Base-by-base conservation (phyloP, 352 stramenopile genomes). In the Phytophthora melonis region DNA sequence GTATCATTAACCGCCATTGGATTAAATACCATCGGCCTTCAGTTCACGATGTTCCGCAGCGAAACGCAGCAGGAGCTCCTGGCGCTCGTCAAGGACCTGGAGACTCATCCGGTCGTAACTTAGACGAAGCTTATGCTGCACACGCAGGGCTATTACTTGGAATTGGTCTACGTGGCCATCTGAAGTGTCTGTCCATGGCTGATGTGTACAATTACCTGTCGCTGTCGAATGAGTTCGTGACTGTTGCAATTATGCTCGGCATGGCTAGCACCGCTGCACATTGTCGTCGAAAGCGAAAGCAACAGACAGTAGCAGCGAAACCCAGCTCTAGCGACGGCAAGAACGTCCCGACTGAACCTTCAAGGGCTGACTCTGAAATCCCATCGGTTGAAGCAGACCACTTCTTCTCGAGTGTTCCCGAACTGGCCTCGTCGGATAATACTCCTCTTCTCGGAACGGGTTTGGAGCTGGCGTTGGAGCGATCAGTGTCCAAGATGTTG, bases 121-220 rank as follows among this genome's bases (percentile, higher is more conserved):
- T 93, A 16, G 93, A 96, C 49, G 88, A 94, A 65, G 76, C 83
- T 7, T 94, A 99, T 80, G 90, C 90, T 60, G 83, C 93, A 19
- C 96, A 99, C 66, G 97, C 94, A 2, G 97, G 98, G 16, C 88
- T 99, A 66, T 82, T 99, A 5, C 90, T 99, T 43, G 98, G 96
- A 21, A 92, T 99, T 27, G 98, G 98, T 5, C 77, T 98, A 19
- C 90, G 96, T 19, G 96, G 97, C 3, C 97, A 99, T 79, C 82
- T 99, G 11, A 94, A 93, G 60, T 93, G 91, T 56, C 82, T 99
- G 19, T 97, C 96, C 9, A 98, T 98, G 91, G 97, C 96, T 16
- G 97, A 99, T 79, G 94, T 99, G n/a, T 99, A 98, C 86, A 98
- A 99, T 61, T 99, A 99, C 79, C 74, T 99, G 19, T 99, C 95